Percentiles rank a stretch among this genome's conserved stretches.
Conservation (phyloP, 441 rosid genomes). For the Adansonia madagascariensis region DNA sequence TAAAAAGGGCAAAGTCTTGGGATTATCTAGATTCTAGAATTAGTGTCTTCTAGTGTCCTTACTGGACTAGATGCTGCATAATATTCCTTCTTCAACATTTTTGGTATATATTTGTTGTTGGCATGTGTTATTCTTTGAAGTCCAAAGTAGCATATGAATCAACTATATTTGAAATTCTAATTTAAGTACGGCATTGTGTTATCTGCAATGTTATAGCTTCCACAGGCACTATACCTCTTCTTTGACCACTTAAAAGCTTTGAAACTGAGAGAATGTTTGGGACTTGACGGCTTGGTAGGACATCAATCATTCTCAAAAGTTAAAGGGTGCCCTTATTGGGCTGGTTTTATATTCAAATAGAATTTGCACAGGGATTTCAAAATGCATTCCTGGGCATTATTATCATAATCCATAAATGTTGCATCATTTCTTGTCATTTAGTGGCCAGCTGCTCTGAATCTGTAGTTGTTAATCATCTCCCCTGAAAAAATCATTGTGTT, state of each 20-base stretch:
- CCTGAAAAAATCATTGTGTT: background rate
- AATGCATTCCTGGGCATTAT: background rate
- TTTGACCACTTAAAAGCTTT: conserved; percentile 8
- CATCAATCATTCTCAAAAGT: conserved; percentile 7
- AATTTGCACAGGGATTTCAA: background rate
- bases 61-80: background rate
- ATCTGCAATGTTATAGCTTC: background rate
- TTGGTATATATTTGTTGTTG: background rate
- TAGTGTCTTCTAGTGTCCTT: background rate
- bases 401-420: background rate
- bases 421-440: background rate
- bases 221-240: background rate
- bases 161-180: background rate
- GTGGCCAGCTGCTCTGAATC: background rate
- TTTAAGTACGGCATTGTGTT: background rate
- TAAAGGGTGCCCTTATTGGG: background rate
- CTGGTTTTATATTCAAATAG: conserved; percentile 1
- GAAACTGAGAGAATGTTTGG: background rate
- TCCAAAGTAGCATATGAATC: conserved; percentile 2
- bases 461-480: conserved; percentile 15
- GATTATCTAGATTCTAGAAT: background rate
- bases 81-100: background rate
- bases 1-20: background rate
- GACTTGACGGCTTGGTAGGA: background rate
- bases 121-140: background rate